These are phyloP conservation scores for Plasmodium coatneyi DNA, from an alignment of 169 alveolate genomes.

Conservation along the genomic window DNA sequence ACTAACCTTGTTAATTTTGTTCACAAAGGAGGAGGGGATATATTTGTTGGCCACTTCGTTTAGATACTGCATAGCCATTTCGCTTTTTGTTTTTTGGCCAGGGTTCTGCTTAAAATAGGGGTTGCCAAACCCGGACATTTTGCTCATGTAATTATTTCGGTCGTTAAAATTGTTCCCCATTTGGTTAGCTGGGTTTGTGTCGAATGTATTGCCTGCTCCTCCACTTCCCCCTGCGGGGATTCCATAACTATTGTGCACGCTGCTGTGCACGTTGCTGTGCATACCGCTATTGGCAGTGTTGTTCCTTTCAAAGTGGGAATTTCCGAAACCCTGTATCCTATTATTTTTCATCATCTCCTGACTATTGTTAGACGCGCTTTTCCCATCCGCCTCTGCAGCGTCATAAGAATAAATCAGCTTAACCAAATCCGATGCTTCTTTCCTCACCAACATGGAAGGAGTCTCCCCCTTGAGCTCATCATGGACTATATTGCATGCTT, in stretches of 20 bases:
- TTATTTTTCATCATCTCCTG: slow-evolving; percentile 53
- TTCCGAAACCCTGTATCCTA: slow-evolving; percentile 70
- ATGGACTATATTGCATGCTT: slow-evolving; percentile 51
- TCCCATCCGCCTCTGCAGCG: slow-evolving; percentile 14
- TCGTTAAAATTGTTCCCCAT: not conserved
- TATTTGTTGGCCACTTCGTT: slow-evolving; percentile 68
- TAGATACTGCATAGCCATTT: slow-evolving; percentile 59
- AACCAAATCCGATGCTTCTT: slow-evolving; percentile 68
- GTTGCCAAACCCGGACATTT: slow-evolving; percentile 71
- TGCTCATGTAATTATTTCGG: slow-evolving; percentile 36
- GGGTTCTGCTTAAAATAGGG: slow-evolving; percentile 70
- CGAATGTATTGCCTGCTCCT: not conserved
- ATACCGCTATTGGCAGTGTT: not conserved
- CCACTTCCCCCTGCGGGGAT: not conserved
- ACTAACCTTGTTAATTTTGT: slow-evolving; percentile 59
- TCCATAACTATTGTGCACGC: not conserved
- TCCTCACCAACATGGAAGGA: slow-evolving; percentile 61
- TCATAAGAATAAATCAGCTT: slow-evolving; percentile 45
- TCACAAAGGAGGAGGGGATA: slow-evolving; percentile 67
- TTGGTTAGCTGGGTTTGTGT: not conserved
- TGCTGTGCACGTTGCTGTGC: too few species aligned
- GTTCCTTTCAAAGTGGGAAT: slow-evolving; percentile 8
- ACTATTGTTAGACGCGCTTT: slow-evolving; percentile 4
- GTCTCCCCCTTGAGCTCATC: slow-evolving; percentile 68
- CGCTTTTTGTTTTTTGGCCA: slow-evolving; percentile 53